Evolutionary conservation across 2,329 filamentous ascomycete species (phyloP).

Genomic region (Fusarium dimerum): DNA sequence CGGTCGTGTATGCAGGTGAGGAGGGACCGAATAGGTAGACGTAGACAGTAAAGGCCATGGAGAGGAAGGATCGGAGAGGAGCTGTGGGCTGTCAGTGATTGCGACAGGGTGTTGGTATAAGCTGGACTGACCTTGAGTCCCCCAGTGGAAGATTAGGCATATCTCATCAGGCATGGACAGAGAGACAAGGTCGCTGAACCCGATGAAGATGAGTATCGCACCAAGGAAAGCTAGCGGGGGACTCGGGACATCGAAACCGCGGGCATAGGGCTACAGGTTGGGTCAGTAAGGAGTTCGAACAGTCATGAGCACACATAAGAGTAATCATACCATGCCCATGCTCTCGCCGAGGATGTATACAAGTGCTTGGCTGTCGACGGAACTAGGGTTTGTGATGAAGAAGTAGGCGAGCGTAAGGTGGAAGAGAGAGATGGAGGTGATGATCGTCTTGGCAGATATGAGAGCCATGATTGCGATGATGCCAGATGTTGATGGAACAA

Average conservation of each 20-base stretch:
- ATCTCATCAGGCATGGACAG: constrained; percentile 70
- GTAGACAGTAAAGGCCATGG: constrained; percentile 64
- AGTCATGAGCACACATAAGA: background rate
- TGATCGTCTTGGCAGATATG: constrained; percentile 77
- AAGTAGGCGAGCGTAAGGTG: constrained; percentile 83
- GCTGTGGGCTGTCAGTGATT: constrained; percentile 38
- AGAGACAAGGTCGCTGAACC: constrained; percentile 64
- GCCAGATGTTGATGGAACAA: background rate
- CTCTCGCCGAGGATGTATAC: constrained; percentile 82
- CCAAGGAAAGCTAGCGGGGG: constrained; percentile 75
- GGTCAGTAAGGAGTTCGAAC: background rate
- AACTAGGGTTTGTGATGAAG: constrained; percentile 72
- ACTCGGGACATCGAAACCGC: constrained; percentile 67
- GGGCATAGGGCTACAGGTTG: constrained; percentile 44
- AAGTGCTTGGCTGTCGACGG: constrained; percentile 75
- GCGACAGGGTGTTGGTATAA: background rate
- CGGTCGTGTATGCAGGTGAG: constrained; percentile 47
- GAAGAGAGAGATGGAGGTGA: constrained; percentile 80
- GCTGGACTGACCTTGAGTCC: constrained; percentile 60
- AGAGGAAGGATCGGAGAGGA: constrained; percentile 65
- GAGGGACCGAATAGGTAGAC: constrained; percentile 60
- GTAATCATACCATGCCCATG: constrained; percentile 70
- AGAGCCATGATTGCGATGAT: constrained; percentile 65
- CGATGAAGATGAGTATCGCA: constrained; percentile 63
- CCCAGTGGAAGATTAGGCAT: constrained; percentile 63